Evolutionary conservation across 2,329 filamentous ascomycete genomes (phyloP), one percentile per base, ranked within the genome.

Genomic region (Neopestalotiopsis rosae): DNA sequence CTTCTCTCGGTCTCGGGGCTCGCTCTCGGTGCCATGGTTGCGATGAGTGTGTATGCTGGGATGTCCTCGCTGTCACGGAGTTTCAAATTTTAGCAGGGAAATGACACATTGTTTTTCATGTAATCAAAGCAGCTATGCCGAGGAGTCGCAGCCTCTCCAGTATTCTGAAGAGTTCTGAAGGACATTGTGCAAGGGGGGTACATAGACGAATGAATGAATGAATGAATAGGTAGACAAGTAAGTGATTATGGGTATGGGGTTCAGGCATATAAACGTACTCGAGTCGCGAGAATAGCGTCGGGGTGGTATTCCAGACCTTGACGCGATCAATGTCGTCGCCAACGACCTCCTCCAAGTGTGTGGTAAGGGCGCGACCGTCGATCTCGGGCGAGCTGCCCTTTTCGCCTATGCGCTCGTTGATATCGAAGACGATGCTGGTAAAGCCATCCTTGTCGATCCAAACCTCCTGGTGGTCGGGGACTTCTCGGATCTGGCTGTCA

Each of bases 381-480:
- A 88, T 88, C 75, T 90, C 87, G 20, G 89, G 84, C 1, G 84
- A 81, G 57, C 81, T 83, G 38, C 86, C 84, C 4, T 88, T 76
- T 14, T 81, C 78, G 69, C 89, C 88, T 28, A 97, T 91, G 68
- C 93, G 92, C 83, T 98, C 92, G 67, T 93, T 92, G 76, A 98
- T 94, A 76, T 98, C 95, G 80, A 98, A 88, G 74, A 97, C 95
- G 79, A 97, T 90, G 81, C 89, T 94, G 3, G 93, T 94, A 80
- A 95, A 95, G 64, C 94, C 94, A 71, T 92, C 87, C 72, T 89
- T 87, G 78, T 97, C 94, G 76, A 98, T 91, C 83, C 91, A 97
- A 74, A 98, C 92, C 85, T 98, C 95, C 83, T 98, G 95, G 80
- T 97, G 93, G 79, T 95, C 91, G 65, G 92, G 92, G 5, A 95